phyloP scores from a whole-genome alignment of 257 asterid genomes.

The Scutellaria barbata region DNA sequence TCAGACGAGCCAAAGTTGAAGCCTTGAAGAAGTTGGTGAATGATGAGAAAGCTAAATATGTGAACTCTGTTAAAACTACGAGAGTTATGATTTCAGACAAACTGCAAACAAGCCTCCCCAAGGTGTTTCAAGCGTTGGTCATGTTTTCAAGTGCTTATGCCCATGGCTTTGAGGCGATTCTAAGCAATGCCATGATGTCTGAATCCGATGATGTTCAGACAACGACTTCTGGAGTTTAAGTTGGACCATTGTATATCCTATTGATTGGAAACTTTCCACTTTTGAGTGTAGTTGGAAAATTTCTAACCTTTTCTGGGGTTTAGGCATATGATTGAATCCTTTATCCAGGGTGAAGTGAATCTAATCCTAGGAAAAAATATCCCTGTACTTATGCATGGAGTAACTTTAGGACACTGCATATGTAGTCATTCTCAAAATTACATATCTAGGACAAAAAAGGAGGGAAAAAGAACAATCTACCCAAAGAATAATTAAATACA shows the following conservation, averaged over 20 bases:
- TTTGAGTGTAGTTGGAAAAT: slow-evolving; percentile 25
- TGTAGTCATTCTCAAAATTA: background rate
- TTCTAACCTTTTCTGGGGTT: background rate
- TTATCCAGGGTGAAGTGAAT: background rate
- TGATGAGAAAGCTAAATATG: slow-evolving; percentile 61
- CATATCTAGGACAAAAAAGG: background rate
- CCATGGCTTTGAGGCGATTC: slow-evolving; percentile 52
- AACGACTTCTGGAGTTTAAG: slow-evolving; percentile 28
- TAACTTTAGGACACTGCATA: background rate
- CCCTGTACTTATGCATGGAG: background rate
- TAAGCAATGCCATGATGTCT: slow-evolving; percentile 34
- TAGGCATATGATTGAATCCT: background rate
- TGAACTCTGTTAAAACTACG: slow-evolving; percentile 50
- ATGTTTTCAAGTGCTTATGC: slow-evolving; percentile 60
- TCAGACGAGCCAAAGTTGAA: slow-evolving; percentile 69
- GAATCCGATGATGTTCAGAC: slow-evolving; percentile 43
- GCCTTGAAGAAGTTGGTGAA: slow-evolving; percentile 51
- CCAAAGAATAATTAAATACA: too few relatives aligned
- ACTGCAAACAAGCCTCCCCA: slow-evolving; percentile 73
- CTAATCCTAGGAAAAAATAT: background rate
- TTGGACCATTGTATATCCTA: slow-evolving; percentile 38
- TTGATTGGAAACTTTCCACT: slow-evolving; percentile 16
- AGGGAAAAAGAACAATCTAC: too few relatives aligned
- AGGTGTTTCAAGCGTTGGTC: slow-evolving; percentile 58
- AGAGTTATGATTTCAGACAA: slow-evolving; percentile 60